Base-by-base conservation (phyloP, 768 basidiomycete genomes). In the Kwoniella shandongensis region DNA sequence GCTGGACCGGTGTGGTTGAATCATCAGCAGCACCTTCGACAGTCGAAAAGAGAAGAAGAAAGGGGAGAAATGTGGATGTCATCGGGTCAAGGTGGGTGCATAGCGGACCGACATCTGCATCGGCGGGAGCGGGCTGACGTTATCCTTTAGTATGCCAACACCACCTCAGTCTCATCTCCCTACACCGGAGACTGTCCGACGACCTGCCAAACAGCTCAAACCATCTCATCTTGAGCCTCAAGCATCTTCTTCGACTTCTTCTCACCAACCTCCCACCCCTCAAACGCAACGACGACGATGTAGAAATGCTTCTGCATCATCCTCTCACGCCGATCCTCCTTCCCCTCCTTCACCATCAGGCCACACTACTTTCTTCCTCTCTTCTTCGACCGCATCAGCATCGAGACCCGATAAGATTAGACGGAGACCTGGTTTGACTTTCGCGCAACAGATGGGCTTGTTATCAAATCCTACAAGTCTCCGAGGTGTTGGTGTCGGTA, bases 361-460 rank as follows among this genome's bases (percentile, higher is more conserved):
- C 18, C 70, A 69, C 49, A 72, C 67, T 10, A 69, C 67, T 7
- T 69, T 69, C 52, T 67, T 65, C 63, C 65, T 65, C 35, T 61
- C 70, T 12, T 41, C 44, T 18, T 26, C 57, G 7, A 29, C 52
- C 23, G 17, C 50, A 10, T 30, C 52, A n/a, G 30, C 46, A 1
- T n/a, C 45, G 5, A 29, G 59, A 27, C 44, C 32, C 15, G 61
- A 64, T 35, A 39, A 46, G 13, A 59, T 64, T 11, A 44, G 70
- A 0, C 57, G 70, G 15, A 38, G 70, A 46, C 70, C 70, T 12
- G 70, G 70, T 6, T 44, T 72, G 52, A 69, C 70, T 0, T 72
- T 72, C 40, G 65, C 65, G 15, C 67, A 69, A 48, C 70, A 72
- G 47, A 72, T 72, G 70, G 70, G 70, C 6, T 46, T 69, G 22